These are phyloP conservation scores for Sclerotinia minor DNA, from an alignment of 2,329 filamentous ascomycete species.

Conservation along the genomic window DNA sequence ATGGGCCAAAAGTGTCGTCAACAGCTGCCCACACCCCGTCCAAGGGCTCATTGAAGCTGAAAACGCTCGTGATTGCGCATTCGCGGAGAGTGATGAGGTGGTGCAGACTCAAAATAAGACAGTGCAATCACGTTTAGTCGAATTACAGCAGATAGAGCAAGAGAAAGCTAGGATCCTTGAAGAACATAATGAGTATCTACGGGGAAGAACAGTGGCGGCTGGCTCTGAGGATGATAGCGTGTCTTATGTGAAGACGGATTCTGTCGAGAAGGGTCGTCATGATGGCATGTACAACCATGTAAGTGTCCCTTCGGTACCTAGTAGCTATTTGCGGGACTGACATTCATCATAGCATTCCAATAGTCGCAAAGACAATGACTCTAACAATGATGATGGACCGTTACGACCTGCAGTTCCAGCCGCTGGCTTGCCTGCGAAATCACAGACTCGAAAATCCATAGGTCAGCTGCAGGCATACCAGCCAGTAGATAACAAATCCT, in stretches of 20 bases:
- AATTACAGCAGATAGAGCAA: no score
- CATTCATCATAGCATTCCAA: neutral
- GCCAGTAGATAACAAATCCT: no score
- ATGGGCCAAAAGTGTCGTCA: neutral
- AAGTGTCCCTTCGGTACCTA: neutral
- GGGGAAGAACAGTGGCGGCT: no score
- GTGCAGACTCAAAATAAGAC: no score
- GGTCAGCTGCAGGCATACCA: no score
- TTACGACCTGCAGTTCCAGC: neutral
- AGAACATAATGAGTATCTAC: no score
- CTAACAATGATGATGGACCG: neutral
- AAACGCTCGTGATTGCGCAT: neutral
- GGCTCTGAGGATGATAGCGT: no score
- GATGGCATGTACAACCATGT: neutral
- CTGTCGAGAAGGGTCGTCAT: neutral
- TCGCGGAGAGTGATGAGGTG: no score
- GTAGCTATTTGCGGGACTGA: neutral
- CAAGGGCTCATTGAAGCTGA: neutral
- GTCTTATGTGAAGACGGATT: no score
- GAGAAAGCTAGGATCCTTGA: no score
- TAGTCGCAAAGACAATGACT: neutral
- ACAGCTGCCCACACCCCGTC: neutral
- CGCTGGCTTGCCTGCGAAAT: neutral
- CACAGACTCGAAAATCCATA: no score
- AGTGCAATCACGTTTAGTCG: no score